phyloP scores from a whole-genome alignment of 305 asterid genomes.

The Galium porrigens region DNA sequence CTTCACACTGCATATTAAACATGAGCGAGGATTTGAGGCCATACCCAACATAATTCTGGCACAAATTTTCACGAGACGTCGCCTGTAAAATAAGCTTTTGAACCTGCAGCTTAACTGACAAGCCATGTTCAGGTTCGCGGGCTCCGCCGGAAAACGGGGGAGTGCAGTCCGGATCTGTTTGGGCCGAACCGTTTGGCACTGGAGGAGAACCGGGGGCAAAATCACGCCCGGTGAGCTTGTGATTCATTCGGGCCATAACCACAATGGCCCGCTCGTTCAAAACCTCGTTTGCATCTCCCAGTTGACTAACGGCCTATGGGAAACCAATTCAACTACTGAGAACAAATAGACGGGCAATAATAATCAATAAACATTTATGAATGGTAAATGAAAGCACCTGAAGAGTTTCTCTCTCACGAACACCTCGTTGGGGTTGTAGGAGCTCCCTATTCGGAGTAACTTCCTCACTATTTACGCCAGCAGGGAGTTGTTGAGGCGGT shows the following conservation, averaged over 20 bases:
- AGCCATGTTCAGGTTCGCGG: slow-evolving; percentile 86
- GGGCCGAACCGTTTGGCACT: slow-evolving; percentile 45
- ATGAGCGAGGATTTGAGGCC: slow-evolving; percentile 5
- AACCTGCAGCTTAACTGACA: slow-evolving; percentile 87
- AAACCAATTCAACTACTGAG: slow-evolving; percentile 14
- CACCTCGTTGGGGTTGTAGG: slow-evolving; percentile 76
- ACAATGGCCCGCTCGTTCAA: slow-evolving; percentile 85
- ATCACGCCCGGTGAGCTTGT: slow-evolving; percentile 92
- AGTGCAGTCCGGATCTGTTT: slow-evolving; percentile 49
- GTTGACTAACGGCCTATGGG: slow-evolving; percentile 74
- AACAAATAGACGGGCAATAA: slow-evolving; percentile 2
- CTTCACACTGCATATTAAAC: not conserved
- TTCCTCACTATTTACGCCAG: slow-evolving; percentile 54
- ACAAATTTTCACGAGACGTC: slow-evolving; percentile 69
- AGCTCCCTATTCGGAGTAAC: slow-evolving; percentile 44
- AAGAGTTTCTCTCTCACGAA: slow-evolving; percentile 84
- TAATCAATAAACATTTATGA: not conserved
- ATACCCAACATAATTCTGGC: slow-evolving; percentile 97
- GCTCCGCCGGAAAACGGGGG: slow-evolving; percentile 49
- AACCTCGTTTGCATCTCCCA: slow-evolving; percentile 96
- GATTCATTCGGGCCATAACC: slow-evolving; percentile 94
- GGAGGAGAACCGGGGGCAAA: slow-evolving; percentile 42
- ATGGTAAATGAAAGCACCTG: slow-evolving; percentile 34
- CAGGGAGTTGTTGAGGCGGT: slow-evolving; percentile 44
- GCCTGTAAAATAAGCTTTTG: slow-evolving; percentile 93